Base-by-base conservation (phyloP, 352 stramenopile species). In the Pythium coloratum region DNA sequence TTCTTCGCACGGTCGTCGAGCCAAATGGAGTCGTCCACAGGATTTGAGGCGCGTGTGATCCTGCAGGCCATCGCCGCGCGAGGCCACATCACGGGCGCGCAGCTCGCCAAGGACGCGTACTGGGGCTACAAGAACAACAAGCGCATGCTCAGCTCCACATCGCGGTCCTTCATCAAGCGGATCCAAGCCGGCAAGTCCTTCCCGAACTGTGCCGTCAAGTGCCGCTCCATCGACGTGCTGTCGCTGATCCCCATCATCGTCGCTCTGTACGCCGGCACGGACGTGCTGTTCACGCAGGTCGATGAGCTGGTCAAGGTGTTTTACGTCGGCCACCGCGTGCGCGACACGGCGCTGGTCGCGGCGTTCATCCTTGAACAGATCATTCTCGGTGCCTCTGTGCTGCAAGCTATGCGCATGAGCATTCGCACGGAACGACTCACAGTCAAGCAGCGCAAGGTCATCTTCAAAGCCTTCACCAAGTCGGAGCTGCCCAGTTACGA, bases 401-500 rank as follows among this genome's bases (percentile, higher is more conserved):
- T 93, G 54, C 81, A 93, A 64, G 85, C 85, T 36, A 91, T 93
- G 85, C 82, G 85, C 58, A 91, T 91, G 83, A 91, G 82, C 59
- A 93, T 93, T 59, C 85, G 85, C 30, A 91, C 82, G 6, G 85
- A 93, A 50, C 76, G 82, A 2, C 76, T 93, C 13, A 93, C 80
- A 32, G 81, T 91, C 55, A 90, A 90, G 75, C 85, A 93, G 67
- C 82, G 85, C 53, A 93, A 91, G 64, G 82, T 90, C 20, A 91
- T 93, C 63, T 93, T 91, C 62, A 93, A 93, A 66, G 83, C 85
- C 30, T 93, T 93, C 64, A 93, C 85, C 56, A 91, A 93, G 71
- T 91, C 82, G 16, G 82, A 92, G 62, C 72, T 91, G 24, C 81
- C 84, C 8, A 91, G 81, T 60, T 91, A 93, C 70, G 80, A 93